Evolutionary conservation across 257 asterid genomes (phyloP), one percentile per base, ranked within the genome.

Genomic region (Coffea eugenioides): DNA sequence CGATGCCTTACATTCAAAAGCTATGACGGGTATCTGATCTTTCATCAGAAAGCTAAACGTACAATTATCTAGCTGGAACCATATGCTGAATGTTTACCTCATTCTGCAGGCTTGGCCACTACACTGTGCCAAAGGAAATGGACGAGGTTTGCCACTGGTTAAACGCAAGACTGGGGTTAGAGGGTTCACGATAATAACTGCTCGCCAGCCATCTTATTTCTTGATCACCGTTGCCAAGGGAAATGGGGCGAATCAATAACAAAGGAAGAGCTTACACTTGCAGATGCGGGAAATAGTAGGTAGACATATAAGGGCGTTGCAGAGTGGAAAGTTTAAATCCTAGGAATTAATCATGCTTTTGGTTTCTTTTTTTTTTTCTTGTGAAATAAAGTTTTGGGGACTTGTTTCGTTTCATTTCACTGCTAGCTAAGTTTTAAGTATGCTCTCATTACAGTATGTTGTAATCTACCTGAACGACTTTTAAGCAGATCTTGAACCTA

Each of bases 121-220:
- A 91, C 78, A 94, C 96, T 0, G 92, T 91, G 89, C 97, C 98
- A 27, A 87, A 85, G 77, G 98, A 92, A 90, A 92, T 94, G 98
- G 93, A 94, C 2, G 98, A 94, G 64, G 94, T 94, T 14, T 90
- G 98, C 88, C 79, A 82, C 74, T 94, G 98, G 98, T 83, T 94
- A 59, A 89, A 80, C 72, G 79, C 89, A 14, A 84, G 88, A 88
- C 87, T 88, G 49, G 92, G 86, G 39, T 82, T 89, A 46, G 90
- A 90, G 81, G 91, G 82, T 65, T 80, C 83, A 12, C 86, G 88
- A 82, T 80, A 74, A 73, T 73, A 27, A 66, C 74, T 46, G 67
- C 45, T 46, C 56, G 16, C 75, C 25, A 14, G 18, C 18, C 16
- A 34, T 36, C 3, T 81, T 59, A 34, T 78, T 62, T 43, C 81